Conservation (phyloP, 306 rosid genomes). For the Adenanthera pavonina region DNA sequence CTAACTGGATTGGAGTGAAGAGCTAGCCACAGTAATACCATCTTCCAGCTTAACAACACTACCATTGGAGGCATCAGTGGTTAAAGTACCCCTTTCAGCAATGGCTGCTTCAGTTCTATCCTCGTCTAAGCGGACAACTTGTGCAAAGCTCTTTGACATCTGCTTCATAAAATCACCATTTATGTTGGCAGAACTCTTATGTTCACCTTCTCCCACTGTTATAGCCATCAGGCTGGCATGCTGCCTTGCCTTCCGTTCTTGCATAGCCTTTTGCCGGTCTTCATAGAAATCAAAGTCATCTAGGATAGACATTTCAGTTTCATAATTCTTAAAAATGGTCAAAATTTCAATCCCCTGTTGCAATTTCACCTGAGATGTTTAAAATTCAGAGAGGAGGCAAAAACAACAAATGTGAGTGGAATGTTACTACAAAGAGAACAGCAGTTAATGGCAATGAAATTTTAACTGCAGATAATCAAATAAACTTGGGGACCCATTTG, state of each 20-base stretch:
- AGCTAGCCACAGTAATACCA: constrained; percentile 52
- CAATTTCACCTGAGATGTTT: constrained; percentile 66
- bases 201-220: constrained; percentile 66
- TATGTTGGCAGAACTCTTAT: constrained; percentile 48
- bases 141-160: constrained; percentile 83
- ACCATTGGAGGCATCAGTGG: constrained; percentile 51
- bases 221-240: constrained; percentile 59
- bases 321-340: constrained; percentile 73
- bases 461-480: neutral
- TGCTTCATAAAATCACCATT: constrained; percentile 73
- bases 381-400: constrained; percentile 31
- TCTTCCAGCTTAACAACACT: constrained; percentile 59
- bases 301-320: constrained; percentile 73
- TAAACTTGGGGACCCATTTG: constrained; percentile 6
- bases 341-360: constrained; percentile 82
- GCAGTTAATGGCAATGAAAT: neutral
- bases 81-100: constrained; percentile 51
- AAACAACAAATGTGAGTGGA: constrained; percentile 21
- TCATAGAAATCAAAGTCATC: constrained; percentile 88
- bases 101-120: constrained; percentile 51
- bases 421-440: neutral
- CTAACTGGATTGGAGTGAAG: constrained; percentile 66
- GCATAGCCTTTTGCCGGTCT: constrained; percentile 87
- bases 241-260: constrained; percentile 77
- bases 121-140: constrained; percentile 78